phyloP scores from a whole-genome alignment of 2,329 filamentous ascomycete genomes.

The Pseudocercospora ulei region DNA sequence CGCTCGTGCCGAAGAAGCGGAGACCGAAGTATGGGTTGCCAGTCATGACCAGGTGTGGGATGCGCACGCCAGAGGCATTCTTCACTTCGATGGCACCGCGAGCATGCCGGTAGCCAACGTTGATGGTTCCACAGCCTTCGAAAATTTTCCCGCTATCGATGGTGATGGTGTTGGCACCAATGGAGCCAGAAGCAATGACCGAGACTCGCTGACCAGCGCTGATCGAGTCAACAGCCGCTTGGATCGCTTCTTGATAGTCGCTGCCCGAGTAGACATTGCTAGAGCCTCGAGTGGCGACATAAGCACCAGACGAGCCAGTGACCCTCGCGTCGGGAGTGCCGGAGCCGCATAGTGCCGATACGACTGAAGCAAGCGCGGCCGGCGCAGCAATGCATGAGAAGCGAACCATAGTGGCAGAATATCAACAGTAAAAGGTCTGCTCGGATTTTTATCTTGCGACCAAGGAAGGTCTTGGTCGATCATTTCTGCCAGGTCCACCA shows the following conservation, averaged over 20 bases:
- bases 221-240: conserved; percentile 47
- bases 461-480: too few species aligned
- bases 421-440: too few species aligned
- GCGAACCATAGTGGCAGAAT: neutral
- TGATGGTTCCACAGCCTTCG: conserved; percentile 51
- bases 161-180: conserved; percentile 46
- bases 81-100: conserved; percentile 49
- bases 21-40: conserved; percentile 51
- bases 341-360: conserved; percentile 39
- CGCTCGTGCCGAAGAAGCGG: conserved; percentile 46
- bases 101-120: conserved; percentile 38
- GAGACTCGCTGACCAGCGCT: conserved; percentile 46
- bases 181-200: conserved; percentile 48
- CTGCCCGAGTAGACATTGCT: conserved; percentile 45
- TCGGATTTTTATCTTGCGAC: too few species aligned
- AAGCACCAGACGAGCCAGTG: conserved; percentile 42
- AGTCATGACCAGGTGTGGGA: conserved; percentile 50
- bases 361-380: neutral
- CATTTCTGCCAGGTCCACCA: too few species aligned
- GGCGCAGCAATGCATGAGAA: neutral
- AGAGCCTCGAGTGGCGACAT: conserved; percentile 41
- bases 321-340: conserved; percentile 42
- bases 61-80: conserved; percentile 43
- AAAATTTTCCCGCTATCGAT: conserved; percentile 49
- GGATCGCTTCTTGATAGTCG: conserved; percentile 48